Evolutionary conservation across 768 basidiomycete species (phyloP).

Genomic region (Pleurotus sapidus): DNA sequence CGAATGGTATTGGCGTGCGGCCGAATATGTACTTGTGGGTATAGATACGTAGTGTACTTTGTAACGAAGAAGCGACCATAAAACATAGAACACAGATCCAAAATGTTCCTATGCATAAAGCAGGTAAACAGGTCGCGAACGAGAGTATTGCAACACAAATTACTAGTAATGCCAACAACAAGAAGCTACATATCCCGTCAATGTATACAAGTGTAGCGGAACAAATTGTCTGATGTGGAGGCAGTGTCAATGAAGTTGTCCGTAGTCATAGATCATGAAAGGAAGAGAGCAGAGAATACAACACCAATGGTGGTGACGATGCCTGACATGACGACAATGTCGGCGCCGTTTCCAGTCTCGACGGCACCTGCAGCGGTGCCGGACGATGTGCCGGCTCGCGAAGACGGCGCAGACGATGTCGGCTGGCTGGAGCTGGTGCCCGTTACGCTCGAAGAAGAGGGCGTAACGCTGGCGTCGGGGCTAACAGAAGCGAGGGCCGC

Average conservation of each 20-base stretch:
- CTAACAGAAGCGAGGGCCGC: background rate
- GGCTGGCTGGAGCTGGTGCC: background rate
- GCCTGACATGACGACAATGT: conserved; percentile 20
- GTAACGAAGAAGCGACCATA: too few relatives aligned
- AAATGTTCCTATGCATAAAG: background rate
- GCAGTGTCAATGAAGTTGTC: background rate
- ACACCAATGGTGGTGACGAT: conserved; percentile 15
- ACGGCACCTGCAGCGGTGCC: conserved; percentile 7
- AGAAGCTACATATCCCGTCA: too few relatives aligned
- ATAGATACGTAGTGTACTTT: too few relatives aligned
- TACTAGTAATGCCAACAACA: too few relatives aligned
- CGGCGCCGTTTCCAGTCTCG: conserved; percentile 14
- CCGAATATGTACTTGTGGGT: background rate
- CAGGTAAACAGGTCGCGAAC: background rate
- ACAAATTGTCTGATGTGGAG: background rate
- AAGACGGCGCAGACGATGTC: background rate
- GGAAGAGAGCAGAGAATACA: conserved; percentile 17
- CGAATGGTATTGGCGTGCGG: conserved; percentile 1
- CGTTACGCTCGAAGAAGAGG: conserved; percentile 1
- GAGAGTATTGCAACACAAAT: too few relatives aligned
- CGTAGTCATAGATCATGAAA: conserved; percentile 13
- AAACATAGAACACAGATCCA: too few relatives aligned
- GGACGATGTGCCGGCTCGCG: background rate
- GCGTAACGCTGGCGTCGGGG: background rate
- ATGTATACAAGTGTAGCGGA: background rate